phyloP scores from a whole-genome alignment of 805 yeast species.

The Barnettozyma populi region DNA sequence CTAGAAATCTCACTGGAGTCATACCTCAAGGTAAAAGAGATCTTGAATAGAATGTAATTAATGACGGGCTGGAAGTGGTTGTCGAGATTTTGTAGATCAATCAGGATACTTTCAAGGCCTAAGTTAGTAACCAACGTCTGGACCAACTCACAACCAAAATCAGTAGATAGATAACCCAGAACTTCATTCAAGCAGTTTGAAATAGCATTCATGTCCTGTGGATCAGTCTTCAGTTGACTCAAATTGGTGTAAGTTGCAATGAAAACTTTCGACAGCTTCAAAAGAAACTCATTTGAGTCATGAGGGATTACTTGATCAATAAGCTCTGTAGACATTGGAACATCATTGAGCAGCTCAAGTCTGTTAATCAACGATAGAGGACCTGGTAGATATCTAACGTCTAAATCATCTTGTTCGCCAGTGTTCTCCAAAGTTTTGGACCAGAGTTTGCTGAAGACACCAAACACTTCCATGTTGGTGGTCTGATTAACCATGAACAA shows the following conservation, averaged over 20 bases:
- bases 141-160: constrained; percentile 12
- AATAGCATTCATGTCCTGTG: neutral
- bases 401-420: neutral
- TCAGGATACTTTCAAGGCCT: constrained; percentile 4
- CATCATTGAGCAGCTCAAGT: constrained; percentile 8
- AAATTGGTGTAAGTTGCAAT: constrained; percentile 8
- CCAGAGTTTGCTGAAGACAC: constrained; percentile 24
- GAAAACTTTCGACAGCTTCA: constrained; percentile 10
- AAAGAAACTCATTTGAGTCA: constrained; percentile 10
- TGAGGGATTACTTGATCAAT: constrained; percentile 17
- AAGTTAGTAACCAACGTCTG: constrained; percentile 9
- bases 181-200: constrained; percentile 4
- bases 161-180: constrained; percentile 5
- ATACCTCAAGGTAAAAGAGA: constrained; percentile 3
- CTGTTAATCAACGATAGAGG: constrained; percentile 20
- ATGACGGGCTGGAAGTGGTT: neutral
- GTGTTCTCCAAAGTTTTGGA: constrained; percentile 16
- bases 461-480: constrained; percentile 20
- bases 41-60: constrained; percentile 14
- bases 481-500: constrained; percentile 12
- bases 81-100: constrained; percentile 3
- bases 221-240: neutral
- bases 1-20: neutral
- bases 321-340: constrained; percentile 4
- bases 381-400: constrained; percentile 14